These are phyloP conservation scores for Monosporascus cannonballus DNA, from an alignment of 2,329 filamentous ascomycete genomes.

Conservation along the genomic window DNA sequence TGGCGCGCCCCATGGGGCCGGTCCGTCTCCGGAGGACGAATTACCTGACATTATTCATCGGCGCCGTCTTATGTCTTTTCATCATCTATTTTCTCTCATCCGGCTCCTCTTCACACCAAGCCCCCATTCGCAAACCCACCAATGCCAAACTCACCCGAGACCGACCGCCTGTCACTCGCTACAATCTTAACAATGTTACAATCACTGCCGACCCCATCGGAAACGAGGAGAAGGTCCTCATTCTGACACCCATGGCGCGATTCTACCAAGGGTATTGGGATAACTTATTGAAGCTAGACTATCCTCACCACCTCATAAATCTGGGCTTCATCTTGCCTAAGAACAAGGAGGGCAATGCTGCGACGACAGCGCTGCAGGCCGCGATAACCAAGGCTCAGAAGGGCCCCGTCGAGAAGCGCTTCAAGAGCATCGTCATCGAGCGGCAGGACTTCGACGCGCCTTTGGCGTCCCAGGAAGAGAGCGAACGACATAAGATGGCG, in stretches of 20 bases:
- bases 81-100: conserved; percentile 27
- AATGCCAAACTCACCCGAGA: conserved; percentile 49
- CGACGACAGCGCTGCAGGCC: conserved; percentile 75
- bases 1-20: conserved; percentile 30
- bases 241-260: conserved; percentile 85
- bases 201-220: conserved; percentile 68
- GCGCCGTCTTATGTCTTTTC: conserved; percentile 25
- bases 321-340: conserved; percentile 95
- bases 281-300: conserved; percentile 75
- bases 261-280: conserved; percentile 97
- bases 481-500: conserved; percentile 82
- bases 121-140: conserved; percentile 60
- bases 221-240: conserved; percentile 80
- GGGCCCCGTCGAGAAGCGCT: conserved; percentile 72
- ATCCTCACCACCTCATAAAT: conserved; percentile 91
- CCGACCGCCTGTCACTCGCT: conserved; percentile 83
- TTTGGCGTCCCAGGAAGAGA: conserved; percentile 72
- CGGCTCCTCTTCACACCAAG: conserved; percentile 10
- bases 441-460: conserved; percentile 91
- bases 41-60: conserved; percentile 26
- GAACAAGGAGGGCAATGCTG: conserved; percentile 83
- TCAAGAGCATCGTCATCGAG: conserved; percentile 89
- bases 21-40: conserved; percentile 30
- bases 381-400: conserved; percentile 82
- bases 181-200: conserved; percentile 93